phyloP scores from a whole-genome alignment of 1,139 yeast genomes.

The Pichia sp. region DNA sequence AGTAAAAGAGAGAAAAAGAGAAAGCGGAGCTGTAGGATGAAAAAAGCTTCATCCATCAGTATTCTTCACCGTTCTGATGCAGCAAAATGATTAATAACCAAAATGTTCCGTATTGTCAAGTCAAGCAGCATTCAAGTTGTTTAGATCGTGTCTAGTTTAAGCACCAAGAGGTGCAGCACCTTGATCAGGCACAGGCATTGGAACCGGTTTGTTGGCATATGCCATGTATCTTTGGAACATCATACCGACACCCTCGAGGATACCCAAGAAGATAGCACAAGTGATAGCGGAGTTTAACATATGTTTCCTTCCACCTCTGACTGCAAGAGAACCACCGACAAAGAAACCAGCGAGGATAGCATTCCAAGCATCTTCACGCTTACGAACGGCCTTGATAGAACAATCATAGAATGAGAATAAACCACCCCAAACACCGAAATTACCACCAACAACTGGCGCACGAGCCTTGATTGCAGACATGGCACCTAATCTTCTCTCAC shows the following conservation, averaged over 20 bases:
- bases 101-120: too few relatives aligned
- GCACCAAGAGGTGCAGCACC: slow-evolving; percentile 37
- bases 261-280: slow-evolving; percentile 95
- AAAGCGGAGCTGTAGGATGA: too few relatives aligned
- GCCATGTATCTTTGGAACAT: slow-evolving; percentile 91
- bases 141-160: too few relatives aligned
- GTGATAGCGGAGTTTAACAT: slow-evolving; percentile 95
- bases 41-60: too few relatives aligned
- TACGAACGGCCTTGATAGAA: slow-evolving; percentile 89
- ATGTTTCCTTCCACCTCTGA: slow-evolving; percentile 98
- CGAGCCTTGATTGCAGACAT: slow-evolving; percentile 87
- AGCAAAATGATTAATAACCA: too few relatives aligned
- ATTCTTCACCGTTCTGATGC: too few relatives aligned
- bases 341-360: slow-evolving; percentile 97
- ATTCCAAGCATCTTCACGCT: slow-evolving; percentile 98
- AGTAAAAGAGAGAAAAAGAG: too few relatives aligned
- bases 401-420: slow-evolving; percentile 93
- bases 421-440: slow-evolving; percentile 99
- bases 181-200: slow-evolving; percentile 62
- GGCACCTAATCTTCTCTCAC: slow-evolving; percentile 90
- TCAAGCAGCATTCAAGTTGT: too few relatives aligned
- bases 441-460: slow-evolving; percentile 98
- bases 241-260: slow-evolving; percentile 97
- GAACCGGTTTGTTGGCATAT: slow-evolving; percentile 73
- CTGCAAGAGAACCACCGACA: slow-evolving; percentile 96